Evolutionary conservation across 139 green algal genomes (phyloP).

Genomic region (Chlamydomonas schloesseri): DNA sequence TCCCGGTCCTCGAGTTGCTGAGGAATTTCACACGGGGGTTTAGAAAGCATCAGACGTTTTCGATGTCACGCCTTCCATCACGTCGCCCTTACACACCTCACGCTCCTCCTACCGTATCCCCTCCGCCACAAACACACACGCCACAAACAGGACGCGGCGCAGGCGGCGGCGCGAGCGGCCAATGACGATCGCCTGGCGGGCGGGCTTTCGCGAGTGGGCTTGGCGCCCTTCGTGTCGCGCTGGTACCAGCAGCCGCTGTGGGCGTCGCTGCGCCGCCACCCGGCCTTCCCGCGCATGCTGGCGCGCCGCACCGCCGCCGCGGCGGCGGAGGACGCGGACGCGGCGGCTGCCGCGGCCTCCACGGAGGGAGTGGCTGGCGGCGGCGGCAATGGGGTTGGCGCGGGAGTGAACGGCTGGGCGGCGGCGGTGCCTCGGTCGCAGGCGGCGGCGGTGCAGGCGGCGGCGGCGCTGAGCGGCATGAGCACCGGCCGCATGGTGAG

Average conservation of each 20-base stretch:
- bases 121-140: no score
- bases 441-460: conserved; percentile 33
- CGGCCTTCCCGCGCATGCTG: conserved; percentile 61
- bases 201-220: conserved; percentile 50
- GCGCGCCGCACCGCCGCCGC: background rate
- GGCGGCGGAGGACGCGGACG: background rate
- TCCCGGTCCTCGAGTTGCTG: no score
- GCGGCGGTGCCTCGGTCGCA: background rate
- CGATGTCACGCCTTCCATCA: no score
- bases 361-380: no score
- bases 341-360: background rate
- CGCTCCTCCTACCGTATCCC: no score
- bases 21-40: no score
- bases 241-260: conserved; percentile 88
- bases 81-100: no score
- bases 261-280: conserved; percentile 60
- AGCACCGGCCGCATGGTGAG: conserved; percentile 73
- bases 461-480: conserved; percentile 55
- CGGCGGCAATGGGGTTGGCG: no score
- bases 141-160: conserved; percentile 33
- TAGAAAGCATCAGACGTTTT: no score
- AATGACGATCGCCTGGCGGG: conserved; percentile 67
- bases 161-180: conserved; percentile 48
- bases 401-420: background rate
- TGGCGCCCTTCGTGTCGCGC: conserved; percentile 66